These are phyloP conservation scores for Marchantia polymorpha DNA, from an alignment of 225 moss, liverwort and hornwort genomes.

Conservation along the genomic window DNA sequence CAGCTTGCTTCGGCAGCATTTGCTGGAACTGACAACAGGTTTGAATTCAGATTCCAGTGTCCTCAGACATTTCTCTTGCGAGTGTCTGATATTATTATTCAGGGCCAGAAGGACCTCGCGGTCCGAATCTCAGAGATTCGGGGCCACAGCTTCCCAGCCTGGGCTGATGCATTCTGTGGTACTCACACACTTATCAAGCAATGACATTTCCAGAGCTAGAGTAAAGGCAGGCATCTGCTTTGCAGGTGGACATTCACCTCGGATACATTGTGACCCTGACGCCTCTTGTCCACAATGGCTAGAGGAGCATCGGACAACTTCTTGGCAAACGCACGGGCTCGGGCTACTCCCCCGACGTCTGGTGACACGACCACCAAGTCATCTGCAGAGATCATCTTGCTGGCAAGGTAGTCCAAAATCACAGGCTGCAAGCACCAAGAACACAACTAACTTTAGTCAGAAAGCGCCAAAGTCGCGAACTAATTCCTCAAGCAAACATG, in stretches of 20 bases:
- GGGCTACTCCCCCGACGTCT: conserved; percentile 94
- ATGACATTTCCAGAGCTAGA: not conserved
- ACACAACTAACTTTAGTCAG: not conserved
- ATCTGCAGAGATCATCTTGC: conserved; percentile 94
- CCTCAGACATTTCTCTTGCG: not conserved
- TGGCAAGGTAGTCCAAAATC: conserved; percentile 93
- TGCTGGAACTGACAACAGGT: not conserved
- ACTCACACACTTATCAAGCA: too few species aligned
- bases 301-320: conserved; percentile 95
- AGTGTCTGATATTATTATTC: not conserved
- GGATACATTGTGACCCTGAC: conserved; percentile 83
- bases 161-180: too few species aligned
- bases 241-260: conserved; percentile 47
- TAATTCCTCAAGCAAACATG: not conserved
- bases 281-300: conserved; percentile 97
- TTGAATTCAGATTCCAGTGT: not conserved
- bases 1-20: too few species aligned
- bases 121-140: too few species aligned
- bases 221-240: not conserved
- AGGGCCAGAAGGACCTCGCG: not conserved
- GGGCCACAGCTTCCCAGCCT: too few species aligned
- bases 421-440: conserved; percentile 56
- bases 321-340: conserved; percentile 95
- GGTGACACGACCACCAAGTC: conserved; percentile 95
- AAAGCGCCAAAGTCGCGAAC: not conserved